A percentile compares a stretch with the other conserved stretches of the same genome.
Evolutionary conservation across 164 flowering plant genomes (phyloP).

Genomic region (Umbilicus rupestris): DNA sequence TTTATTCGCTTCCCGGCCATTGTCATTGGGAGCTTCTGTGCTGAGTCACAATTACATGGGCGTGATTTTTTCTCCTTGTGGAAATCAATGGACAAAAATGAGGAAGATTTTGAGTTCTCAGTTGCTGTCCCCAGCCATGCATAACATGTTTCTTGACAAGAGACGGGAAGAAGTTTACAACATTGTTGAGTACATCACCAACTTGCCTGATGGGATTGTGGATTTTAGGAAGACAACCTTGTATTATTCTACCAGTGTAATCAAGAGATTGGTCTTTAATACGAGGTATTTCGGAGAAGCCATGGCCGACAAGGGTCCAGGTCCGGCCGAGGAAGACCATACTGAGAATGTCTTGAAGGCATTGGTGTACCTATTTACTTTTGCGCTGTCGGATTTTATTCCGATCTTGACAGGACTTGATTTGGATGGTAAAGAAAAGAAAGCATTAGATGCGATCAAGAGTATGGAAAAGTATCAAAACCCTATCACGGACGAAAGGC

Average conservation of each 20-base stretch:
- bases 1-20: neutral
- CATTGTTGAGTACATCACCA: neutral
- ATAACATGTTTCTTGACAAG: neutral
- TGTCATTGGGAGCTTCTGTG: neutral
- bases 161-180: conserved; percentile 5
- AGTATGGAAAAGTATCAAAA: neutral
- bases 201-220: no score
- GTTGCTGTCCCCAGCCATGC: neutral
- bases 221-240: no score
- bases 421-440: neutral
- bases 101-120: conserved; percentile 1
- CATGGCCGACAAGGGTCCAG: no score
- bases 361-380: neutral
- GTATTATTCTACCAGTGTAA: no score
- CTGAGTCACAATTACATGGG: neutral
- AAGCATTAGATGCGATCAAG: neutral
- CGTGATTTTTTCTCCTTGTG: neutral
- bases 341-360: neutral
- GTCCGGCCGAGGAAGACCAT: no score
- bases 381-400: neutral
- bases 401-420: neutral
- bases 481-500: conserved; percentile 5
- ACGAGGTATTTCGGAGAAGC: no score
- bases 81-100: conserved; percentile 9
- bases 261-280: no score